phyloP scores from a whole-genome alignment of 805 yeast genomes.

The Candida andamanensis region DNA sequence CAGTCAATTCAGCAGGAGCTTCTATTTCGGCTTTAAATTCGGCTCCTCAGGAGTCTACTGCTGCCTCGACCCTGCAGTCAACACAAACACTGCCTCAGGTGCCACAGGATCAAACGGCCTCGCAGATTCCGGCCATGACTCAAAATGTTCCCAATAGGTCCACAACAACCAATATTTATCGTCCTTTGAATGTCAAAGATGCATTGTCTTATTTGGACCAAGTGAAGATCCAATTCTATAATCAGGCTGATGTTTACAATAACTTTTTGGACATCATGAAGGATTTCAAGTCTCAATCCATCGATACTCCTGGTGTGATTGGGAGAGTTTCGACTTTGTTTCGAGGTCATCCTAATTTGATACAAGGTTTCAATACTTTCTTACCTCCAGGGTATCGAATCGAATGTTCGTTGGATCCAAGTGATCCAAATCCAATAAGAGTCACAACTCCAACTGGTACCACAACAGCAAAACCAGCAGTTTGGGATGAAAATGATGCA shows the following conservation, averaged over 20 bases:
- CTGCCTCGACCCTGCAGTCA: slow-evolving; percentile 13
- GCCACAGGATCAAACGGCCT: too few relatives aligned
- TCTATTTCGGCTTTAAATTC: slow-evolving; percentile 4
- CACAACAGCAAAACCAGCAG: slow-evolving; percentile 37
- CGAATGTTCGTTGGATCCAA: slow-evolving; percentile 83
- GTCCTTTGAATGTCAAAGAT: slow-evolving; percentile 92
- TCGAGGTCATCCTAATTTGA: slow-evolving; percentile 87
- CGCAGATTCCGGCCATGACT: slow-evolving; percentile 13
- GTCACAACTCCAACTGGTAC: slow-evolving; percentile 96
- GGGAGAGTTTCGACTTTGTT: slow-evolving; percentile 89
- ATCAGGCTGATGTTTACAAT: slow-evolving; percentile 93
- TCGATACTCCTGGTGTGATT: slow-evolving; percentile 98
- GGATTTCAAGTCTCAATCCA: slow-evolving; percentile 92
- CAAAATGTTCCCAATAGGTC: slow-evolving; percentile 39
- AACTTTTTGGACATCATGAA: slow-evolving; percentile 97
- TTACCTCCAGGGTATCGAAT: slow-evolving; percentile 94
- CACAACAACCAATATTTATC: slow-evolving; percentile 43
- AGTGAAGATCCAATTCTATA: slow-evolving; percentile 86
- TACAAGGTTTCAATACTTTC: slow-evolving; percentile 96
- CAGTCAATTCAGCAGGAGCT: slow-evolving; percentile 11
- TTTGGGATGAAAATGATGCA: slow-evolving; percentile 2
- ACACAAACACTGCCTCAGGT: slow-evolving; percentile 16
- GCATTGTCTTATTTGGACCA: slow-evolving; percentile 94
- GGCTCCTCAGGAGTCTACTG: slow-evolving; percentile 11
- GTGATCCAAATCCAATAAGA: slow-evolving; percentile 86